A percentile compares a stretch with the other conserved stretches of the same genome.
Conservation (phyloP, 129 eudicot species). For the Tagetes erecta region DNA sequence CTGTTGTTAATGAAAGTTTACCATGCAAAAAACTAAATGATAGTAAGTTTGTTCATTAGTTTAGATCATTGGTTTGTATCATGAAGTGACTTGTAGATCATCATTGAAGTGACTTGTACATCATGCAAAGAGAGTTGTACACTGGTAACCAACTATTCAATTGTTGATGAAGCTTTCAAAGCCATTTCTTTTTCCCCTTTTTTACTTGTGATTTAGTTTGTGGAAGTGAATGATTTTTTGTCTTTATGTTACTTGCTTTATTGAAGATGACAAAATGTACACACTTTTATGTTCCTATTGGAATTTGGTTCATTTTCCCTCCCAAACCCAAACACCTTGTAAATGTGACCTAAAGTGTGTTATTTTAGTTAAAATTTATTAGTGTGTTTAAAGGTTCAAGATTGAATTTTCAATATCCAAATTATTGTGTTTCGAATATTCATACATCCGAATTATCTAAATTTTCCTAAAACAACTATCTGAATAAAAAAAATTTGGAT, state of each 20-base stretch:
- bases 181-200: neutral
- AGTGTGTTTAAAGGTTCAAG: no score
- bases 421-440: no score
- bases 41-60: slow-evolving; percentile 26
- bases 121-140: slow-evolving; percentile 26
- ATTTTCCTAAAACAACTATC: no score
- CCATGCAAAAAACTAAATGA: slow-evolving; percentile 41
- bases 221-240: slow-evolving; percentile 28
- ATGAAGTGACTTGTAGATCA: slow-evolving; percentile 30
- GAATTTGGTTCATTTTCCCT: slow-evolving; percentile 37
- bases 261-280: slow-evolving; percentile 39
- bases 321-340: slow-evolving; percentile 14
- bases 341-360: slow-evolving; percentile 11
- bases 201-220: slow-evolving; percentile 16
- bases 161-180: slow-evolving; percentile 17
- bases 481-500: no score
- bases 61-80: slow-evolving; percentile 12
- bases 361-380: neutral
- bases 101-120: slow-evolving; percentile 26
- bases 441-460: no score
- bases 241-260: slow-evolving; percentile 24
- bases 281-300: slow-evolving; percentile 19
- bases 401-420: no score
- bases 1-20: slow-evolving; percentile 45
- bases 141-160: slow-evolving; percentile 20